Evolutionary conservation across 1,139 yeast genomes (phyloP), one percentile per base, ranked within the genome.

Genomic region (Debaryomycetaceae sp.): DNA sequence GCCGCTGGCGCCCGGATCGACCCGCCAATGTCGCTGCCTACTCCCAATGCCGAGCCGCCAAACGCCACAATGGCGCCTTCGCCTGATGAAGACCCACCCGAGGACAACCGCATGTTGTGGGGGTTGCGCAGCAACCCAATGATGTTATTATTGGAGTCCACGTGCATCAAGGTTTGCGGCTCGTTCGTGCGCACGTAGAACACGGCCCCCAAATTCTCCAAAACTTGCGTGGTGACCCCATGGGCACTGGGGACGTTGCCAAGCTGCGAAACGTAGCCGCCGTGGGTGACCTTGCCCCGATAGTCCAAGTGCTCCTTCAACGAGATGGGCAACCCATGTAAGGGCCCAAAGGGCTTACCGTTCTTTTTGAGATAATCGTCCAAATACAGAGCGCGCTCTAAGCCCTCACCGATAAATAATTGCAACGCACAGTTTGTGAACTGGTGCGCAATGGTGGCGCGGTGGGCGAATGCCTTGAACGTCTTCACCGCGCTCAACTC

Each of bases 11-110:
- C 78, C 48, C 91, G 69, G 41, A 83, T 78, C 2, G 84, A 76
- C 1, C 91, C 93, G 38, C 91, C 93, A 43, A 83, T 81, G 53
- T 83, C 93, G 25, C 83, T 71, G 13, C 91, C 91, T 35, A 82
- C 65, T 27, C 89, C 89, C 25, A 81, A 40, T 2, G 75, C 65
- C 18, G 84, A 74, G 8, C 80, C 86, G 28, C 77, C 80, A 54
- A 78, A 72, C 1, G 72, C 75, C 27, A 78, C 75, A 42, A 78
- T 52, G 0, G 88, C 73, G 42, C 89, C 88, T 53, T 82, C 91
- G 43, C 93, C 93, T 20, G 84, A 78, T 2, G 86, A 78, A 0
- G 86, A 78, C 7, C 93, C 93, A 39, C 74, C 74, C 3, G 71
- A 49, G 4, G 70, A 53, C 39, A 67, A 60, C 5, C 51, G 43